Percentiles rank a stretch among this genome's conserved stretches.
phyloP scores from a whole-genome alignment of 805 yeast species.

The Naumovozyma castellii region DNA sequence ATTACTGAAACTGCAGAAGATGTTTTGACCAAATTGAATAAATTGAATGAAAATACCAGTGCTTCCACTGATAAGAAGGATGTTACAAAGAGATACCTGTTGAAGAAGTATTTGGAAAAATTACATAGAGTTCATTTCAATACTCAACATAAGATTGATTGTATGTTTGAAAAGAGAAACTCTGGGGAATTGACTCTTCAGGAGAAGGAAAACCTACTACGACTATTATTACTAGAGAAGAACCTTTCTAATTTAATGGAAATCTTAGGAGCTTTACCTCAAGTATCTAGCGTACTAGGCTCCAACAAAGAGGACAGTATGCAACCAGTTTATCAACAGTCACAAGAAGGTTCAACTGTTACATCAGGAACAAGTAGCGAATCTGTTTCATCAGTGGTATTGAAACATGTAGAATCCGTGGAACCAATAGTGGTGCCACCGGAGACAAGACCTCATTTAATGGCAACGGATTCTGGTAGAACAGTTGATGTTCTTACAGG shows the following conservation, averaged over 20 bases:
- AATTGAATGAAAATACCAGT: conserved; percentile 2
- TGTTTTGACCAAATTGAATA: conserved; percentile 37
- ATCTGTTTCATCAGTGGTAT: background rate
- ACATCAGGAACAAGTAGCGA: background rate
- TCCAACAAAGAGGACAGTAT: background rate
- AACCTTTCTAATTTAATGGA: conserved; percentile 49
- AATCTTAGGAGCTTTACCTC: conserved; percentile 25
- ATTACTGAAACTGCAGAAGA: conserved; percentile 65
- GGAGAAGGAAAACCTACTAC: conserved; percentile 66
- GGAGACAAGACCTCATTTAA: conserved; percentile 47
- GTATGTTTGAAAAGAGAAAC: conserved; percentile 49
- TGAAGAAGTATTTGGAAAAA: conserved; percentile 35
- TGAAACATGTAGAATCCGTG: conserved; percentile 12
- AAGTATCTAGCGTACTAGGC: conserved; percentile 12
- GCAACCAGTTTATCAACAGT: no score
- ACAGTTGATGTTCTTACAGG: conserved; percentile 64
- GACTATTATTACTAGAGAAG: conserved; percentile 60
- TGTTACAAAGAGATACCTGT: conserved; percentile 31
- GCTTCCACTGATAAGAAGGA: conserved; percentile 28
- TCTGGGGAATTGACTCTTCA: conserved; percentile 46
- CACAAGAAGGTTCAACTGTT: no score
- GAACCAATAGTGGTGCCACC: background rate
- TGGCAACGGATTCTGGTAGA: conserved; percentile 55
- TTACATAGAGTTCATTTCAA: conserved; percentile 29
- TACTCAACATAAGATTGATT: conserved; percentile 44